These are phyloP conservation scores for Penicillium fimorum DNA, from an alignment of 495 filamentous ascomycete species.

Conservation along the genomic window DNA sequence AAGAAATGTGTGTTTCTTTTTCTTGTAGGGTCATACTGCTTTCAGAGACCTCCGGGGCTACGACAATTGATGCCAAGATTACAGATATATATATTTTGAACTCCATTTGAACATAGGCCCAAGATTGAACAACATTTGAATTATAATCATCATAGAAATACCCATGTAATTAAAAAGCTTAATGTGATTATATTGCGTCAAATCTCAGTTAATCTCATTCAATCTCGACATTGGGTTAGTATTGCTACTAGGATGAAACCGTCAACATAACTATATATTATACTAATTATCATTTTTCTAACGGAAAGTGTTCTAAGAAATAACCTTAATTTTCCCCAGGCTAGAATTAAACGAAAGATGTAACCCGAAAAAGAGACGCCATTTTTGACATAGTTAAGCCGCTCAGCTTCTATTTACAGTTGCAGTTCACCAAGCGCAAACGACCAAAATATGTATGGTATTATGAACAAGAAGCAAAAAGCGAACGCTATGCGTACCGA, in stretches of 20 bases:
- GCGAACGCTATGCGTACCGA: constrained; percentile 9
- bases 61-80: background rate
- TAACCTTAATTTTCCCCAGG: background rate
- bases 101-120: background rate
- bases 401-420: background rate
- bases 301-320: background rate
- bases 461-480: constrained; percentile 1
- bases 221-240: background rate
- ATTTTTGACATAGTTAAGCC: background rate
- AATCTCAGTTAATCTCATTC: background rate
- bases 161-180: background rate
- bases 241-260: background rate
- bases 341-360: background rate
- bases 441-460: background rate
- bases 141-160: too few relatives aligned
- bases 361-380: background rate
- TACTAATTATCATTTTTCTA: background rate
- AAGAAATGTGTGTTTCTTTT: background rate
- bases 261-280: background rate
- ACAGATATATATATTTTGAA: background rate
- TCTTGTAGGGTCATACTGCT: background rate
- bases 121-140: background rate
- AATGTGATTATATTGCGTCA: background rate
- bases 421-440: background rate
- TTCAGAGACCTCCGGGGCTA: background rate